Base-by-base conservation (phyloP, 108 stramenopile genomes). In the Stephanodiscus triporus region DNA sequence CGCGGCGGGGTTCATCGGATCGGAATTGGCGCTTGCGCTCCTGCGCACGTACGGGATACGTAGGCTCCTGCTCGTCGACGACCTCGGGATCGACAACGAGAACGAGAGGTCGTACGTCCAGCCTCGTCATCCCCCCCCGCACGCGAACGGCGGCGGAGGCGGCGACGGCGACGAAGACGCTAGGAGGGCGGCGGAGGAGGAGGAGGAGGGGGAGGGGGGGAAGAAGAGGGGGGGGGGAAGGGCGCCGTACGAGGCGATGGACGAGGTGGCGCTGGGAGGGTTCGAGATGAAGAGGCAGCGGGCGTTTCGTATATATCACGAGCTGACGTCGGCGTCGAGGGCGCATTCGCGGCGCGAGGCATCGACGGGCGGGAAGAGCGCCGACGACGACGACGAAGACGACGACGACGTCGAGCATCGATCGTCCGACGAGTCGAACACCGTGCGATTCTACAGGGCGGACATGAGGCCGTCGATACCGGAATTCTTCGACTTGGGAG, bases 391-490 rank as follows among this genome's bases (percentile, higher is more conserved):
- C 37, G 38, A 48, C 14, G 34, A 42, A 9, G 66, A 24, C 9
- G 23, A 26, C 6, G 53, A 14, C 53, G 53, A 54, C 8, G 26
- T 6, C 64, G 34, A 73, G 24, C n/a, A n/a, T n/a, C n/a, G n/a
- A n/a, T n/a, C n/a, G n/a, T n/a, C n/a, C n/a, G n/a, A n/a, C n/a
- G n/a, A n/a, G n/a, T n/a, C n/a, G n/a, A n/a, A n/a, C n/a, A 60
- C 66, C n/a, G 64, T 73, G 24, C 47, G 63, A 23, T 94, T 94
- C 60, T 94, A 91, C 59, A 62, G 89, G 9, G 83, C 81, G 0
- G 93, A 94, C 66, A 85, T 94, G 75, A 80, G 89, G 50, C 93
- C 93, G 2, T 81, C 83, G 64, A 87, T 94, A 73, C 93, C 93
- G n/a, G 89, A 94, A 87, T 94, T 88, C 70, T 88, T 86, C 55